Conservation (phyloP, 2,329 filamentous ascomycete species). For the Aspergillus vadensis region DNA sequence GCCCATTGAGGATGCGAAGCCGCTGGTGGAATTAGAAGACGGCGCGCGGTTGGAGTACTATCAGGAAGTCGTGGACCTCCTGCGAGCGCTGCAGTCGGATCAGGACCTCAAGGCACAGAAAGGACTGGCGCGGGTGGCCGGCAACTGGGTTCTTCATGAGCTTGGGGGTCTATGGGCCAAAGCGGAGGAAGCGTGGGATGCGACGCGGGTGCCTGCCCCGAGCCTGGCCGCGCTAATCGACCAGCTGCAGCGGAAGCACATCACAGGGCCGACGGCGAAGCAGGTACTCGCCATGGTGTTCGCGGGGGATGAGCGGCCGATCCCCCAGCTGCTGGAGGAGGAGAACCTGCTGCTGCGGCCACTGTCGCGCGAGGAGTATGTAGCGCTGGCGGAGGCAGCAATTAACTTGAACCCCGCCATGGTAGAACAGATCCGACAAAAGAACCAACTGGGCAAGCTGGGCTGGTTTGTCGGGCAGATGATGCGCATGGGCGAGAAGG, state of each 20-base stretch:
- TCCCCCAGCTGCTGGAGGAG: constrained; percentile 58
- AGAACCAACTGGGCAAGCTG: constrained; percentile 64
- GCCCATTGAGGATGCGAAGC: constrained; percentile 78
- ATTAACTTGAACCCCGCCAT: constrained; percentile 59
- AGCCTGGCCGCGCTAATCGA: constrained; percentile 50
- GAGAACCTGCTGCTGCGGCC: constrained; percentile 59
- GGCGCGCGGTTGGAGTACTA: constrained; percentile 83
- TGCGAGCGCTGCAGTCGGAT: constrained; percentile 32
- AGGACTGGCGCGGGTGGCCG: constrained; percentile 52
- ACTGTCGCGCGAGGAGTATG: constrained; percentile 59
- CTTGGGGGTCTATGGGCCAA: constrained; percentile 65
- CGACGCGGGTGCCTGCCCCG: constrained; percentile 42
- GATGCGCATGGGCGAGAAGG: constrained; percentile 62
- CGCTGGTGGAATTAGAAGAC: constrained; percentile 74
- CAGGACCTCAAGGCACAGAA: constrained; percentile 29
- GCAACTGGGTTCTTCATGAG: constrained; percentile 76
- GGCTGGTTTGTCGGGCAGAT: constrained; percentile 71
- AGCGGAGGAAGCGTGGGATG: constrained; percentile 50
- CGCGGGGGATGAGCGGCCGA: constrained; percentile 50
- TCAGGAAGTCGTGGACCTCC: constrained; percentile 46
- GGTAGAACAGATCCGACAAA: constrained; percentile 60
- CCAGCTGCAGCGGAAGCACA: constrained; percentile 45
- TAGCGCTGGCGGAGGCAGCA: constrained; percentile 55
- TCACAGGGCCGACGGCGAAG: constrained; percentile 62
- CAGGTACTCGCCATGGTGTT: constrained; percentile 59